Conservation (phyloP, 495 filamentous ascomycete genomes). For the Penicillium robsamsonii region DNA sequence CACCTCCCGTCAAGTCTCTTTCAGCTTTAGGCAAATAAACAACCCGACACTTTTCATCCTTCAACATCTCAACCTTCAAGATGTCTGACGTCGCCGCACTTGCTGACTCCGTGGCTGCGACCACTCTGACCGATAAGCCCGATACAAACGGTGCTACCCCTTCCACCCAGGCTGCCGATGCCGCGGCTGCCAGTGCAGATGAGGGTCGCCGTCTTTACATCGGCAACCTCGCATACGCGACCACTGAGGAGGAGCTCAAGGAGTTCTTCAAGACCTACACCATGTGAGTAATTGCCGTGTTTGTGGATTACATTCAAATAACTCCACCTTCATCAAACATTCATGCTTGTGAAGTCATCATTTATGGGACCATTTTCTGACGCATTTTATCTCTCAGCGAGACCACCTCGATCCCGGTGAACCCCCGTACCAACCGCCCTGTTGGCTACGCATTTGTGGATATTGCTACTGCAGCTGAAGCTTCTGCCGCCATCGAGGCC, state of each 20-base stretch:
- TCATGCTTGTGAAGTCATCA: not conserved
- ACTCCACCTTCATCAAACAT: not conserved
- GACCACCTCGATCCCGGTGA: constrained; percentile 96
- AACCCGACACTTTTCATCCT: constrained; percentile 24
- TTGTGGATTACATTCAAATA: not conserved
- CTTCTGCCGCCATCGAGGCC: constrained; percentile 87
- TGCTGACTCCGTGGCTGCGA: constrained; percentile 48
- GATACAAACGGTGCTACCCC: constrained; percentile 82
- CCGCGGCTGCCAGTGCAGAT: constrained; percentile 92
- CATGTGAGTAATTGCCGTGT: constrained; percentile 69
- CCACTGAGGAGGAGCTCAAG: constrained; percentile 99
- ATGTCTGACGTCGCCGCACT: constrained; percentile 59
- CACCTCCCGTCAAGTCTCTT: constrained; percentile 50
- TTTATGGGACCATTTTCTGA: not conserved
- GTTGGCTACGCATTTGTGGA: constrained; percentile 99
- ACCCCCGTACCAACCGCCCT: constrained; percentile 95
- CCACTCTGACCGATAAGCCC: constrained; percentile 53
- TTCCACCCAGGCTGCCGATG: constrained; percentile 68
- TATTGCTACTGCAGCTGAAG: constrained; percentile 88
- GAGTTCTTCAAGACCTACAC: constrained; percentile 98
- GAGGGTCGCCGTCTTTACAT: constrained; percentile 99
- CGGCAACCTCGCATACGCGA: constrained; percentile 99
- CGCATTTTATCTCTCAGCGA: constrained; percentile 58
- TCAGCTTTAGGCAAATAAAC: constrained; percentile 31
- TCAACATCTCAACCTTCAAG: constrained; percentile 44